Base-by-base conservation (phyloP, 2,329 filamentous ascomycete genomes). In the Pseudogymnoascus sp. region DNA sequence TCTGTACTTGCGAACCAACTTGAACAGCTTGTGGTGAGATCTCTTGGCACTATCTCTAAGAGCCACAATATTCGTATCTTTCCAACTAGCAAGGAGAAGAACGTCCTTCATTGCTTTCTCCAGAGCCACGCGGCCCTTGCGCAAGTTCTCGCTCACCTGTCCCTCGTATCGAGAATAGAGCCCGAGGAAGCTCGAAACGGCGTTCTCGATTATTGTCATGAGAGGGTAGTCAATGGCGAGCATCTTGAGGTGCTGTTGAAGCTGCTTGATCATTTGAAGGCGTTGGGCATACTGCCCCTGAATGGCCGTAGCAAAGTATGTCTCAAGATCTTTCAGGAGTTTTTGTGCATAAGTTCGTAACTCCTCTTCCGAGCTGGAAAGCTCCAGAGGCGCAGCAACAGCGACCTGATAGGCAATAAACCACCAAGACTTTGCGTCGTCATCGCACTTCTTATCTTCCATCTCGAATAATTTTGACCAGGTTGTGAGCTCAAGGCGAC, bases 61-160 rank as follows among this genome's bases (percentile, higher is more conserved):
- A 0, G 91, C 90, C 59, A 88, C 88, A 66, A 99, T 96, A 71
- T 97, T 99, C 21, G 91, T 96, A 69, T 99, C 95, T 74, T 96
- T 97, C 96, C 96, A 99, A 75, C 92, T 97, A 6, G 93, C 92
- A 69, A 99, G 79, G 62, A 96, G 85, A 14, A 99, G 83, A n/a
- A 97, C 87, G 69, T 97, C 90, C 73, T 89, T 93, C 82, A 97
- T 91, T 64, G 91, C 86, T 75, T 92, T 96, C 74, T 97, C 93
- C n/a, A 97, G 81, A 0, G 83, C 80, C 5, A 81, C 78, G 63
- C 91, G 85, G n/a, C 87, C 89, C 51, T 84, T 84, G 18, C 78
- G 77, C 37, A 97, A 81, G 1, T 81, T 77, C 66, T 91, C 87
- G 11, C 81, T 77, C 6, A 93, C 84, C 4, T 83, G 77, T 64